A percentile compares a stretch with the other conserved stretches of the same genome.
phyloP scores from a whole-genome alignment of 1,284 basidiomycete genomes.

The Ustanciosporium gigantosporum region DNA sequence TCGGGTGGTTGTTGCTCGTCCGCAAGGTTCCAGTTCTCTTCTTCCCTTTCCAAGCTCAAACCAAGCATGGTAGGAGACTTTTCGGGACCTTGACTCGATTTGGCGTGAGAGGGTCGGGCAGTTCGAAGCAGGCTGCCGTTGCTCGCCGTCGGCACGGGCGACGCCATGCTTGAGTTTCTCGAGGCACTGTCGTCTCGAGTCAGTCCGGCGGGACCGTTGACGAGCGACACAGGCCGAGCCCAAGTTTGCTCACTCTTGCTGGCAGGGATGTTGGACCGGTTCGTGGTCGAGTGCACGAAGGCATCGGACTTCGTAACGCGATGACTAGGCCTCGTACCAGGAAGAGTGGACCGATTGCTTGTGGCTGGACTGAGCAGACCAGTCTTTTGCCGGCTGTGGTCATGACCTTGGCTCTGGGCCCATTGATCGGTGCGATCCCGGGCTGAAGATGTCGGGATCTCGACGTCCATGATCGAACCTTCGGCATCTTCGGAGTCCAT shows the following conservation, averaged over 20 bases:
- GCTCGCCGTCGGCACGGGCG: slow-evolving; percentile 22
- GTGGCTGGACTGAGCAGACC: no score
- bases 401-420: background rate
- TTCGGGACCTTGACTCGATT: no score
- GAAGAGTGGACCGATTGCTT: no score
- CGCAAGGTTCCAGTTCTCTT: slow-evolving; percentile 35
- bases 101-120: slow-evolving; percentile 7
- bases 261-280: slow-evolving; percentile 1
- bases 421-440: background rate
- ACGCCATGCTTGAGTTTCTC: slow-evolving; percentile 12
- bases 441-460: slow-evolving; percentile 8
- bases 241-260: slow-evolving; percentile 17
- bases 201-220: slow-evolving; percentile 30
- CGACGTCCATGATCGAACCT: slow-evolving; percentile 31
- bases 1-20: slow-evolving; percentile 20
- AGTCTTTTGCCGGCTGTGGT: no score
- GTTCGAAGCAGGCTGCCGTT: slow-evolving; percentile 25
- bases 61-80: slow-evolving; percentile 28
- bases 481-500: slow-evolving; percentile 29
- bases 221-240: slow-evolving; percentile 25
- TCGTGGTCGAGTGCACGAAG: no score
- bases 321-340: no score
- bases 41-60: slow-evolving; percentile 21
- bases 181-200: slow-evolving; percentile 16
- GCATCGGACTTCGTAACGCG: no score